Base-by-base conservation (phyloP, 305 asterid genomes). In the Fraxinus greggii region DNA sequence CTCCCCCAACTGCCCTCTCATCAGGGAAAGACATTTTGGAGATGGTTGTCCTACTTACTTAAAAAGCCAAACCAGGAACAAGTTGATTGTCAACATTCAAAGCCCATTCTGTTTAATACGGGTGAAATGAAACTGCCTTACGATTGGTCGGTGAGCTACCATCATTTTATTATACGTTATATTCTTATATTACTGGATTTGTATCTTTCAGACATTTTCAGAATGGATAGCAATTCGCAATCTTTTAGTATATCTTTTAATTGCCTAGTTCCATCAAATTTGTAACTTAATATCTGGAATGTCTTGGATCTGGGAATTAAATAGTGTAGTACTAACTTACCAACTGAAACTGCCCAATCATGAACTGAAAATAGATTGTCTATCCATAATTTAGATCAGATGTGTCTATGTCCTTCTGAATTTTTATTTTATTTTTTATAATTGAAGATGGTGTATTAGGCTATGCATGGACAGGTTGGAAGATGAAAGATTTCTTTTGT, bases 11-110 rank as follows among this genome's bases (percentile, higher is more conserved):
- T 59, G 29, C 69, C 69, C 69, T 59, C 29, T 59, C 81, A 48
- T 65, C 88, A 96, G 99, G 99, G 99, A 33, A 96, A 96, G 87
- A 90, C 91, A 78, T 94, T 96, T 86, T 96, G 99, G 99, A 92
- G 84, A 85, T 84, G 92, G 84, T 95, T 96, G 76, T 93, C 98
- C 56, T 84, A 94, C 86, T 69, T 96, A 76, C 97, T 96, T 81
- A 96, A 91, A 89, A 86, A 88, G 70, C 99, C 99, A 72, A 67
- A 78, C 74, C 81, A 91, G 86, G 92, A 92, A 82, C 98, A 96
- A 90, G 90, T 67, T 28, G 92, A 91, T 38, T 96, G 99, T 85
- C 98, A 96, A 83, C 84, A 78, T 72, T 97, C 99, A 45, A 96
- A 96, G 85, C 99, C 98, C 79, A 94, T 96, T 87, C 89, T 96